A percentile compares a stretch with the other conserved stretches of the same genome.
These are phyloP conservation scores for Coemansia sp. DNA, from an alignment of 192 early-diverging fungal genomes.

Conservation along the genomic window DNA sequence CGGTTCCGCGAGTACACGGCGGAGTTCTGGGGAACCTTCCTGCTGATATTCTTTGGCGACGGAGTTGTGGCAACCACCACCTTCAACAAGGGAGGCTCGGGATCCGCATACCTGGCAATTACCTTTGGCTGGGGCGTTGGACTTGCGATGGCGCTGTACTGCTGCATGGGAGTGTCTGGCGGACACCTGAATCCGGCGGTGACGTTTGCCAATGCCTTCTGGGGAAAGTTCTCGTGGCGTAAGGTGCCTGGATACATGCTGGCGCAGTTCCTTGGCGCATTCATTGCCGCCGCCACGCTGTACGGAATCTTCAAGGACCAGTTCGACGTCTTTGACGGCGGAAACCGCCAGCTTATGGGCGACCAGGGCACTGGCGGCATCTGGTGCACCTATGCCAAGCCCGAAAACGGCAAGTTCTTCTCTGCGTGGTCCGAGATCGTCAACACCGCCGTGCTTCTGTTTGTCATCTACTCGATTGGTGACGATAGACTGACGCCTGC, in stretches of 20 bases:
- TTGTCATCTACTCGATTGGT: slow-evolving; percentile 63
- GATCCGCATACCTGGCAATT: slow-evolving; percentile 57
- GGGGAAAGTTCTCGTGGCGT: slow-evolving; percentile 68
- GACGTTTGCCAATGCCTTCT: slow-evolving; percentile 64
- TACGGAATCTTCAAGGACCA: slow-evolving; percentile 65
- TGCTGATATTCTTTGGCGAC: slow-evolving; percentile 65
- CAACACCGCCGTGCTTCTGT: slow-evolving; percentile 66
- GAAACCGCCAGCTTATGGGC: slow-evolving; percentile 52
- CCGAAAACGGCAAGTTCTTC: slow-evolving; percentile 56
- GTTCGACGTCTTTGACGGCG: slow-evolving; percentile 60
- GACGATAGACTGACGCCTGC: slow-evolving; percentile 63
- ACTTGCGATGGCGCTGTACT: slow-evolving; percentile 64
- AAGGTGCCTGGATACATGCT: slow-evolving; percentile 68
- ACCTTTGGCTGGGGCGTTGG: slow-evolving; percentile 67
- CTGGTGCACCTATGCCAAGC: slow-evolving; percentile 65
- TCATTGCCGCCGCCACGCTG: slow-evolving; percentile 68
- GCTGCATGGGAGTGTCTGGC: slow-evolving; percentile 67
- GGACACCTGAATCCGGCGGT: slow-evolving; percentile 81
- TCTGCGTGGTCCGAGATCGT: slow-evolving; percentile 67
- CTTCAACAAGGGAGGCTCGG: slow-evolving; percentile 46
- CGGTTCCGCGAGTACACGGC: slow-evolving; percentile 63
- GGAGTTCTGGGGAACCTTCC: slow-evolving; percentile 74
- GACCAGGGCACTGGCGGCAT: slow-evolving; percentile 60
- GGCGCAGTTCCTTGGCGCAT: slow-evolving; percentile 72
- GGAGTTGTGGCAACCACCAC: slow-evolving; percentile 61